These are phyloP conservation scores for Phylloporus sp. DNA, from an alignment of 768 basidiomycete genomes.

Conservation along the genomic window DNA sequence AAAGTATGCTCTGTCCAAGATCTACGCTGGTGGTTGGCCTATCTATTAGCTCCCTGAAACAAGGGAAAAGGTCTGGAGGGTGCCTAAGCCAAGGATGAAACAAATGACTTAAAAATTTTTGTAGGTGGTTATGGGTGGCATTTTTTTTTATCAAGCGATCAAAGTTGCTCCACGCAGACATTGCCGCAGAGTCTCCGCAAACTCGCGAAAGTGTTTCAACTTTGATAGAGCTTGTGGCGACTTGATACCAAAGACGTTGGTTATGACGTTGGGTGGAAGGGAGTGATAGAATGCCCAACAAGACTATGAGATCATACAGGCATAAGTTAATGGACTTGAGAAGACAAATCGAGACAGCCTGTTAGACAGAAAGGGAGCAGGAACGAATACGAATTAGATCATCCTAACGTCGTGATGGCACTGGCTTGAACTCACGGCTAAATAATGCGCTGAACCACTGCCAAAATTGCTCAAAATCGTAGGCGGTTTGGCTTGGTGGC, in stretches of 20 bases:
- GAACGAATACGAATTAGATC: neutral
- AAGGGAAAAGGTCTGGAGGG: neutral
- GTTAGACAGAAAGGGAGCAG: neutral
- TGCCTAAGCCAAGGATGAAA: neutral
- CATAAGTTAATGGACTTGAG: neutral
- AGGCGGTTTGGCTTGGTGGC: too few relatives aligned
- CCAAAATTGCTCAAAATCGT: too few relatives aligned
- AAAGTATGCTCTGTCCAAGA: too few relatives aligned
- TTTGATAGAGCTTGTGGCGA: neutral
- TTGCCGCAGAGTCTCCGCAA: neutral
- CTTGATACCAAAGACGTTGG: too few relatives aligned
- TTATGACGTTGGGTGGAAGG: too few relatives aligned
- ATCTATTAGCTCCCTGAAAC: neutral
- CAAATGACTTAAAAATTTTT: neutral
- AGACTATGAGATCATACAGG: neutral
- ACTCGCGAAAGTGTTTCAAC: slow-evolving; percentile 5
- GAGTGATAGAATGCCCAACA: neutral
- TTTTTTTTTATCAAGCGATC: neutral
- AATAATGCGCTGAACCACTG: neutral
- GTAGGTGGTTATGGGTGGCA: neutral
- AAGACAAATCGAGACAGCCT: too few relatives aligned
- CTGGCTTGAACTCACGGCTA: too few relatives aligned
- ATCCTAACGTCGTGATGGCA: neutral
- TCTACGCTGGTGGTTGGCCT: neutral
- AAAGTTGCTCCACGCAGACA: neutral